Evolutionary conservation across 2,329 filamentous ascomycete species (phyloP), one percentile per base, ranked within the genome.

Genomic region (Cordyceps farinosa): DNA sequence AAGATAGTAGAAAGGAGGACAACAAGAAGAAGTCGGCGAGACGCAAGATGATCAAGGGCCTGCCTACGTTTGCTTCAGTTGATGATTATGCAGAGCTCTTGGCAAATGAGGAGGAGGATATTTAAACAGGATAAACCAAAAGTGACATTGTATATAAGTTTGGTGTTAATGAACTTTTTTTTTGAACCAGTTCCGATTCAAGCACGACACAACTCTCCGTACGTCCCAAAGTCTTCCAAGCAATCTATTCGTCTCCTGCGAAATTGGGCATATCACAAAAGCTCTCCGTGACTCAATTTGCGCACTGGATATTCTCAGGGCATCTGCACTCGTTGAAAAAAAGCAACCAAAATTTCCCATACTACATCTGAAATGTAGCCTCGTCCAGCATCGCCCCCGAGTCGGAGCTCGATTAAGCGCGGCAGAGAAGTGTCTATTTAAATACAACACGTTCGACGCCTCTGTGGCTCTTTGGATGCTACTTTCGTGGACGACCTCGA

Each of bases 21-120:
- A 72, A 70, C 64, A 68, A 71, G 45, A 73, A 71, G 65, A 66
- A 72, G 60, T 76, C 75, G 55, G 78, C 86, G 73, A 91, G 90
- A 79, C 88, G 85, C 79, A 92, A 89, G 83, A 91, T 91, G 79
- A 82, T 98, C 75, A 97, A 92, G 84, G 87, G 87, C 67, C 80
- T 99, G 69, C 95, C 95, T 7, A 96, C 87, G 42, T 99, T 99
- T 79, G 95, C 96, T 27, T 96, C 91, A 38, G 90, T 84, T 38
- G 95, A 98, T 61, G 95, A 98, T 74, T 99, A 98, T 76, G 94
- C 92, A 17, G 90, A 90, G 70, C 83, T 97, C 78, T 77, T 97
- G 74, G 90, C 82, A 4, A 84, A 86, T 67, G 91, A 95, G 58
- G 87, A 87, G 66, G 87, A 87, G 22, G 77, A 77, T 63, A 68